Percentiles rank a stretch among this genome's conserved stretches.
These are phyloP conservation scores for Podospora conica DNA, from an alignment of 495 filamentous ascomycete genomes.

Conservation along the genomic window DNA sequence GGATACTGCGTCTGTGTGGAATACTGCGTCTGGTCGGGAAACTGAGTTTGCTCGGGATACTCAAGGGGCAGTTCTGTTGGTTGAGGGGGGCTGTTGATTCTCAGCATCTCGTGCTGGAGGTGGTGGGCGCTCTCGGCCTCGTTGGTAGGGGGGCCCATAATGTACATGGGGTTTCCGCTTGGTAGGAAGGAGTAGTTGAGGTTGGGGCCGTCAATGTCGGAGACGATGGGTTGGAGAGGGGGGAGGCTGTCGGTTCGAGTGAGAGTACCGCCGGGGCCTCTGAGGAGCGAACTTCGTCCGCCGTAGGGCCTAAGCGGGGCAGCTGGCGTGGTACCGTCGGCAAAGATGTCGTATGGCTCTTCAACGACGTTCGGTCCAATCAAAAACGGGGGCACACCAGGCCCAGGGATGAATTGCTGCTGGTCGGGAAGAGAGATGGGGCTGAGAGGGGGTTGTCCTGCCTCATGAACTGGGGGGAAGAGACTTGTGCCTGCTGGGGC, in stretches of 20 bases:
- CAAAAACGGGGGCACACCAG: not conserved
- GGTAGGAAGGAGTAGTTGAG: slow-evolving; percentile 17
- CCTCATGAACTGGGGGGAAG: slow-evolving; percentile 6
- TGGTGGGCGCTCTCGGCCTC: slow-evolving; percentile 31
- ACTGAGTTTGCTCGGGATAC: not conserved
- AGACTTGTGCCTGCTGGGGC: slow-evolving; percentile 6
- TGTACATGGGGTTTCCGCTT: slow-evolving; percentile 37
- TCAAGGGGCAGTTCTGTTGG: slow-evolving; percentile 12
- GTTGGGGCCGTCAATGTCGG: slow-evolving; percentile 24
- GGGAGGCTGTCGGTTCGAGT: slow-evolving; percentile 29
- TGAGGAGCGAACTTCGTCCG: slow-evolving; percentile 15
- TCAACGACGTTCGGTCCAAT: slow-evolving; percentile 6
- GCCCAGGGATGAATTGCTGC: slow-evolving; percentile 5
- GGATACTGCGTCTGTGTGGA: not conserved
- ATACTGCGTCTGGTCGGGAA: not conserved
- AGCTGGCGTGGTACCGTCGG: slow-evolving; percentile 18
- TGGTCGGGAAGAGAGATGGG: slow-evolving; percentile 12
- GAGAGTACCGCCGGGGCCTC: slow-evolving; percentile 14
- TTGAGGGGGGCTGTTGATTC: slow-evolving; percentile 36
- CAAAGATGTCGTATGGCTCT: slow-evolving; percentile 17
- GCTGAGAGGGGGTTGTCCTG: slow-evolving; percentile 10
- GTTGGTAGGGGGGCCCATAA: slow-evolving; percentile 40
- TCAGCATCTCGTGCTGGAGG: slow-evolving; percentile 35
- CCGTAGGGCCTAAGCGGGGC: slow-evolving; percentile 11
- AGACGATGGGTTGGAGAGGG: slow-evolving; percentile 25